Base-by-base conservation (phyloP, 495 filamentous ascomycete genomes). In the Hyaloscypha hepaticicola region DNA sequence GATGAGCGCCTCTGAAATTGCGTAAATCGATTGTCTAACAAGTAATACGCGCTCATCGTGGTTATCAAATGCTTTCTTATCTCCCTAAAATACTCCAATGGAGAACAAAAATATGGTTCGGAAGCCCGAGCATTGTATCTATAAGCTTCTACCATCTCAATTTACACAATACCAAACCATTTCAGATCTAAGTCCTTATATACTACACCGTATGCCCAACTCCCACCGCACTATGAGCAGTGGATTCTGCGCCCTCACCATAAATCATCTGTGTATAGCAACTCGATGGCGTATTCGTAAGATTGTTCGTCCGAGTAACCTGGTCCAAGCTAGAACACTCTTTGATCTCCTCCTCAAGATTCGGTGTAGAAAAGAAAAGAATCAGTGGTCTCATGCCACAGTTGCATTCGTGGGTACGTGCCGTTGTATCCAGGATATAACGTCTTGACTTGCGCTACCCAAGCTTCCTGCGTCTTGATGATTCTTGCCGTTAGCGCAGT, bases 151-250 rank as follows among this genome's bases (percentile, higher is more conserved):
- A 33, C n/a, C n/a, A n/a, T n/a, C n/a, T n/a, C n/a, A 16, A 5
- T n/a, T 41, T 25, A 59, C 24, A 24, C 33, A 48, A 56, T 57
- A 11, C 72, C 77, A 70, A 82, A 83, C 78, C 77, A 83, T 48
- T 72, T 64, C 66, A 83, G 53, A 64, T 79, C 79, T 26, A 65
- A 64, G 29, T 73, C 61, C 38, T 70, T 71, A 50, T 77, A 67
- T 9, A 79, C 67, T 77, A 77, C 26, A 82, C 80, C 4, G 71
- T 77, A 68, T 85, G 82, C 1, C 82, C 82, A 1, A 82, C 80
- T 1, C 78, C 77, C 27, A 63, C 41, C 0, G 79, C 82, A 29
- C 72, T 76, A 58, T 78, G 78, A 22, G 76, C 79, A 55, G 77
- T 69, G 29, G 79, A 60, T 61, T 71, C 73, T 1, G 71, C 74